phyloP scores from a whole-genome alignment of 345 rosid species.

The Salix arbutifolia region DNA sequence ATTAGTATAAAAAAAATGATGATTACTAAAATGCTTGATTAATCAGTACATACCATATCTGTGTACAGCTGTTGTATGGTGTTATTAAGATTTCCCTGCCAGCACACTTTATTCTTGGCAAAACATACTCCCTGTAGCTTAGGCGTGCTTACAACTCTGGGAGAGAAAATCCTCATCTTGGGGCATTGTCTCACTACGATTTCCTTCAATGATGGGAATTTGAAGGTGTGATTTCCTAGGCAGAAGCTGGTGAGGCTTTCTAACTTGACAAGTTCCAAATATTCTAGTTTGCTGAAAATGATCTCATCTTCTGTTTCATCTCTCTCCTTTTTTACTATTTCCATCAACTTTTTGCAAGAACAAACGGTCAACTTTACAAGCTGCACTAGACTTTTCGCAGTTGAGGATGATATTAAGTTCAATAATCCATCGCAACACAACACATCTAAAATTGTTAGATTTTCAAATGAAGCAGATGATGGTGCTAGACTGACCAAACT shows the following conservation, averaged over 20 bases:
- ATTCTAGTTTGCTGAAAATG: background rate
- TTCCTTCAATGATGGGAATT: conserved; percentile 1
- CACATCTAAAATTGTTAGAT: background rate
- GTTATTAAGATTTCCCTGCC: conserved; percentile 6
- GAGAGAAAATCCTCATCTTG: conserved; percentile 1
- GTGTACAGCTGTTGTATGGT: background rate
- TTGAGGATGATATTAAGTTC: background rate
- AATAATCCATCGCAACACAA: background rate
- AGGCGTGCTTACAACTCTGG: background rate
- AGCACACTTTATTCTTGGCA: background rate
- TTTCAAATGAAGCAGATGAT: background rate
- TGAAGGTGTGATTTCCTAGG: background rate
- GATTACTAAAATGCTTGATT: too few relatives aligned
- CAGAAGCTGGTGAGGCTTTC: conserved; percentile 1
- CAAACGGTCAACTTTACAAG: background rate
- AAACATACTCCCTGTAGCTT: background rate
- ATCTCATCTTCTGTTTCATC: background rate
- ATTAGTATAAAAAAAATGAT: background rate
- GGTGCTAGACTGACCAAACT: conserved; percentile 6
- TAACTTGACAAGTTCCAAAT: background rate
- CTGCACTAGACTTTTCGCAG: background rate
- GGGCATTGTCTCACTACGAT: background rate
- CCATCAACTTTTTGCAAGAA: background rate
- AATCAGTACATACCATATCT: background rate
- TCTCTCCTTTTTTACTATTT: background rate